Evolutionary conservation across 768 basidiomycete species (phyloP).

Genomic region (Lactarius psammicola): DNA sequence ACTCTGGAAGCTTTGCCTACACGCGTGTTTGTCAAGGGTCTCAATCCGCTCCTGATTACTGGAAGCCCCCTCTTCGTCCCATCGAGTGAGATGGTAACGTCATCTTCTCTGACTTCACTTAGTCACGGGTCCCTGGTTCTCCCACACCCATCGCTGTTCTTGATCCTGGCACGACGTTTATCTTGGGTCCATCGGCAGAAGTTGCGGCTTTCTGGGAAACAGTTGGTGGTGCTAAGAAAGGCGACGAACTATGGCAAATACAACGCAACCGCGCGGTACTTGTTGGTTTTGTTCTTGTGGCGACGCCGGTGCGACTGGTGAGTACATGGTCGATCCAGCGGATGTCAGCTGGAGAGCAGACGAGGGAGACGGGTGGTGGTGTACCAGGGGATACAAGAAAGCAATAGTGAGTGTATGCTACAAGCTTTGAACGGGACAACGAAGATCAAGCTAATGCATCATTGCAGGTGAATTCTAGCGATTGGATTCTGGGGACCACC

Average conservation of each 20-base stretch:
- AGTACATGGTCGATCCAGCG: slow-evolving; percentile 49
- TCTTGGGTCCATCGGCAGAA: slow-evolving; percentile 52
- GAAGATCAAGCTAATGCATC: not conserved
- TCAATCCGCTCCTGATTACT: slow-evolving; percentile 48
- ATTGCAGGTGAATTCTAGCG: slow-evolving; percentile 49
- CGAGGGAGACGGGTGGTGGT: slow-evolving; percentile 47
- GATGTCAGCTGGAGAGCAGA: slow-evolving; percentile 52
- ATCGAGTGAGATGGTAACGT: slow-evolving; percentile 44
- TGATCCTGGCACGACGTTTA: slow-evolving; percentile 61
- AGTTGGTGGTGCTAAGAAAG: slow-evolving; percentile 44
- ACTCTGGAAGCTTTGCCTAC: slow-evolving; percentile 37
- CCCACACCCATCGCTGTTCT: slow-evolving; percentile 52
- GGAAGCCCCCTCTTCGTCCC: slow-evolving; percentile 52
- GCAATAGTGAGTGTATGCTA: slow-evolving; percentile 45
- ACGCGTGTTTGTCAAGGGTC: slow-evolving; percentile 42
- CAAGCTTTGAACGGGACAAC: not conserved
- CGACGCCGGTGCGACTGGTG: slow-evolving; percentile 34
- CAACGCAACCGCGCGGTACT: slow-evolving; percentile 49
- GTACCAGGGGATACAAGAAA: slow-evolving; percentile 57
- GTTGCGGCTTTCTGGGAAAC: slow-evolving; percentile 53
- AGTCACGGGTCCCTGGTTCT: slow-evolving; percentile 45
- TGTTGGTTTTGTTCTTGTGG: slow-evolving; percentile 48
- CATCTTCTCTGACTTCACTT: slow-evolving; percentile 40
- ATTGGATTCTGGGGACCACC: slow-evolving; percentile 61
- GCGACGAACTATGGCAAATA: slow-evolving; percentile 47